Evolutionary conservation across 495 filamentous ascomycete genomes (phyloP).

Genomic region (Lentithecium fluviatile): DNA sequence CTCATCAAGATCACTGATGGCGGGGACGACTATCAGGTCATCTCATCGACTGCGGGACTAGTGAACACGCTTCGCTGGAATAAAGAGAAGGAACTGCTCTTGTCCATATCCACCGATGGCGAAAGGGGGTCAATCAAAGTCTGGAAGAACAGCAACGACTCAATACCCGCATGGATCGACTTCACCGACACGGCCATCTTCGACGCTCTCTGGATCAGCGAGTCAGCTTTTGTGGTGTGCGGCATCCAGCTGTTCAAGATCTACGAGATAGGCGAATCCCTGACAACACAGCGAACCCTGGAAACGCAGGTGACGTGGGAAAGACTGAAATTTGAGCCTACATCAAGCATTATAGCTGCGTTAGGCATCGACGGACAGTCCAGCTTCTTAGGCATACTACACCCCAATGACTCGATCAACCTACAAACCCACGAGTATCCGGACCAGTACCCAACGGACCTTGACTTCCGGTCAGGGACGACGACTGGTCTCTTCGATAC

Average conservation of each 20-base stretch:
- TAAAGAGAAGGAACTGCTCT: conserved; percentile 7
- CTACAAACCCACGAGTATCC: conserved; percentile 23
- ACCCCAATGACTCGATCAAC: conserved; percentile 16
- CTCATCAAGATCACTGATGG: conserved; percentile 25
- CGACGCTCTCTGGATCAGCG: conserved; percentile 38
- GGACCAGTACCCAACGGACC: conserved; percentile 17
- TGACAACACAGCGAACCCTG: conserved; percentile 4
- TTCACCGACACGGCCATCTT: conserved; percentile 27
- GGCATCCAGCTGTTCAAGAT: conserved; percentile 30
- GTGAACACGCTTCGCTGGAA: conserved; percentile 31
- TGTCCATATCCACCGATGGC: conserved; percentile 32
- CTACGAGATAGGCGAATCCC: conserved; percentile 15
- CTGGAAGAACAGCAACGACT: conserved; percentile 27
- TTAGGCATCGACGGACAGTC: conserved; percentile 22
- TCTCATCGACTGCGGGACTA: conserved; percentile 27
- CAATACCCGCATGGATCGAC: conserved; percentile 21
- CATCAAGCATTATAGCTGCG: conserved; percentile 31
- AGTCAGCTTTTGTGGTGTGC: conserved; percentile 34
- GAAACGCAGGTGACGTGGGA: conserved; percentile 28
- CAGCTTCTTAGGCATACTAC: conserved; percentile 24
- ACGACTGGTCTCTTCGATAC: background rate
- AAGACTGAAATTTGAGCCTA: conserved; percentile 31
- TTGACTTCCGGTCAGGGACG: conserved; percentile 24
- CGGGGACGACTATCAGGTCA: conserved; percentile 12
- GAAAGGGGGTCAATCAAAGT: conserved; percentile 24